Base-by-base conservation (phyloP, 2,329 filamentous ascomycete genomes). In the Lachnellula hyalina region DNA sequence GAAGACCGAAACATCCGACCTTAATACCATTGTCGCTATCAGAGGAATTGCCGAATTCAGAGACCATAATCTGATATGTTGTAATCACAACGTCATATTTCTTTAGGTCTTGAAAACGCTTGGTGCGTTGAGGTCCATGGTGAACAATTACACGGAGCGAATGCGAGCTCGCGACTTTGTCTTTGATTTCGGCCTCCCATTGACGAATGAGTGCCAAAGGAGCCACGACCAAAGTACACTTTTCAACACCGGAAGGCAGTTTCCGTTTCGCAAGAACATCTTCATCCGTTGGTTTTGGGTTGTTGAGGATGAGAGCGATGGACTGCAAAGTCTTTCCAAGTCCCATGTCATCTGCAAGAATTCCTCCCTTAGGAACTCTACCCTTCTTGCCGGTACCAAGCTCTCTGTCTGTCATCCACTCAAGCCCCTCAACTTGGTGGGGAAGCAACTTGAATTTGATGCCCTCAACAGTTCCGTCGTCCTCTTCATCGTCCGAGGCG, bases 271-370 rank as follows among this genome's bases (percentile, higher is more conserved):
- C 76, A 38, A 81, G 76, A 5, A 78, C 75, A 15, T 81, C 78
- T 44, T 80, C 78, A 55, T 77, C 73, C 3, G 79, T 77, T 25
- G 88, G 85, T 65, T 87, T 90, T 17, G 84, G 82, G 65, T 97
- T 96, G 53, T 81, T 87, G 38, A 99, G 78, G 42, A 99, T 87
- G 34, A 97, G 78, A 1, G 93, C 86, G 54, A 99, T 89, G 1
- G 92, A 90, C 73, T 99, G 94, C 14, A 99, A 81, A 0, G 94
- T 99, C 77, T 99, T 99, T 55, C 94, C 94, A 14, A 97, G 77
- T 62, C 93, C 93, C 93, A 97, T 95, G 69, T 99, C 94, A 66
- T 99, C 94, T 17, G 94, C 94, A 36, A 99, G 80, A 60, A 99
- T 96, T 17, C 94, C 94, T 36, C 94, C 94, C 64, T 95, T 94